Percentiles rank a stretch among this genome's conserved stretches.
phyloP scores from a whole-genome alignment of 345 rosid genomes.

The Raphanus raphanistrum region DNA sequence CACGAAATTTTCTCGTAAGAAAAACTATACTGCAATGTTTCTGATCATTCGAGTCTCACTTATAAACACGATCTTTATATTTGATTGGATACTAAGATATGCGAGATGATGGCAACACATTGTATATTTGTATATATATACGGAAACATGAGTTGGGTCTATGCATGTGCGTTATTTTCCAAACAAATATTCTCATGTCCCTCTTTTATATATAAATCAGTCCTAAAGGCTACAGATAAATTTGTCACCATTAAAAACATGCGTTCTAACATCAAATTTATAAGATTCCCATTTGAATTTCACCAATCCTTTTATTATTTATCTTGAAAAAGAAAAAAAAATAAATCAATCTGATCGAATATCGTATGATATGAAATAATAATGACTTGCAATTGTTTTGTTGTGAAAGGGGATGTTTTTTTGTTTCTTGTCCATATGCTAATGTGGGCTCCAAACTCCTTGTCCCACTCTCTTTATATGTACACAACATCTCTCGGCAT shows the following conservation, averaged over 20 bases:
- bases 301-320: slow-evolving; percentile 8
- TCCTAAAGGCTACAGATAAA: slow-evolving; percentile 27
- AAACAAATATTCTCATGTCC: slow-evolving; percentile 33
- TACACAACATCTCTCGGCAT: slow-evolving; percentile 23
- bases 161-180: slow-evolving; percentile 30
- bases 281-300: slow-evolving; percentile 26
- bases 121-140: slow-evolving; percentile 12
- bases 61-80: slow-evolving; percentile 3
- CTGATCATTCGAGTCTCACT: slow-evolving; percentile 8
- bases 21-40: neutral
- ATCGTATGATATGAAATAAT: slow-evolving; percentile 36
- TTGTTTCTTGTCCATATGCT: slow-evolving; percentile 42
- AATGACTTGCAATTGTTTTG: slow-evolving; percentile 36
- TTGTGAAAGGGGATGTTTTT: slow-evolving; percentile 44
- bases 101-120: slow-evolving; percentile 32
- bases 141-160: slow-evolving; percentile 28
- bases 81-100: slow-evolving; percentile 1
- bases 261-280: slow-evolving; percentile 21
- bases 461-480: slow-evolving; percentile 38
- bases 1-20: neutral
- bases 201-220: slow-evolving; percentile 16
- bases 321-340: neutral
- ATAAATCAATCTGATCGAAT: slow-evolving; percentile 24
- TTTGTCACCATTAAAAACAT: slow-evolving; percentile 29
- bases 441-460: slow-evolving; percentile 41